phyloP scores from a whole-genome alignment of 2,329 filamentous ascomycete genomes.

The Talaromyces verruculosus region DNA sequence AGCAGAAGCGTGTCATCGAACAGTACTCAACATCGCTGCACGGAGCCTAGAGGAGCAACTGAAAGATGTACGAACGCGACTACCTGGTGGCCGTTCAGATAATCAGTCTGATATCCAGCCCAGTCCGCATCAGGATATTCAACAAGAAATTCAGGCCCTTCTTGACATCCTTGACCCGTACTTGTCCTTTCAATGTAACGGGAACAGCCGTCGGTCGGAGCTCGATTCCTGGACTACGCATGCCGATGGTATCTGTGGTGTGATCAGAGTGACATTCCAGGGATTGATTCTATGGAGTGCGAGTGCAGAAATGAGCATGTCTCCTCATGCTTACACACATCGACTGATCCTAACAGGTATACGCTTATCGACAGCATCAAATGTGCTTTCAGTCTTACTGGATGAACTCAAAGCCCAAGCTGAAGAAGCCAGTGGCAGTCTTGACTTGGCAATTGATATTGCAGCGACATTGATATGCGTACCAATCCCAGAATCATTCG shows the following conservation, averaged over 20 bases:
- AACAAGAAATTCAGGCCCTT: slow-evolving; percentile 52
- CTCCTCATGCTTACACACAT: slow-evolving; percentile 57
- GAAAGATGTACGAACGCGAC: slow-evolving; percentile 50
- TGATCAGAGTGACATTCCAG: slow-evolving; percentile 53
- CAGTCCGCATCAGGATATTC: background rate
- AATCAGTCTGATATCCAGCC: slow-evolving; percentile 7
- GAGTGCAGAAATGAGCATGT: slow-evolving; percentile 51
- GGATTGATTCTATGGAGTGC: slow-evolving; percentile 55
- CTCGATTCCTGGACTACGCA: slow-evolving; percentile 54
- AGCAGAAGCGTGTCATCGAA: slow-evolving; percentile 60
- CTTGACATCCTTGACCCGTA: slow-evolving; percentile 54
- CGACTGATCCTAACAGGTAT: slow-evolving; percentile 51
- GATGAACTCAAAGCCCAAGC: slow-evolving; percentile 46
- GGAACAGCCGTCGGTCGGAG: slow-evolving; percentile 49
- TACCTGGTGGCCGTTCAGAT: slow-evolving; percentile 45
- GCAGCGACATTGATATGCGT: slow-evolving; percentile 46
- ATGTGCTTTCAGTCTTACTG: slow-evolving; percentile 40
- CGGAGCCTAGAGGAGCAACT: slow-evolving; percentile 54
- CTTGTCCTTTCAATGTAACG: slow-evolving; percentile 52
- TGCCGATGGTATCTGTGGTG: slow-evolving; percentile 48
- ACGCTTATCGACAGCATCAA: slow-evolving; percentile 42
- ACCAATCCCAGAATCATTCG: slow-evolving; percentile 41
- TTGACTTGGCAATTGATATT: slow-evolving; percentile 47
- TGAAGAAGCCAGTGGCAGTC: slow-evolving; percentile 35
- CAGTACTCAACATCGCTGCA: slow-evolving; percentile 58